These are phyloP conservation scores for Seminavis robusta DNA, from an alignment of 108 stramenopile genomes.

Conservation along the genomic window DNA sequence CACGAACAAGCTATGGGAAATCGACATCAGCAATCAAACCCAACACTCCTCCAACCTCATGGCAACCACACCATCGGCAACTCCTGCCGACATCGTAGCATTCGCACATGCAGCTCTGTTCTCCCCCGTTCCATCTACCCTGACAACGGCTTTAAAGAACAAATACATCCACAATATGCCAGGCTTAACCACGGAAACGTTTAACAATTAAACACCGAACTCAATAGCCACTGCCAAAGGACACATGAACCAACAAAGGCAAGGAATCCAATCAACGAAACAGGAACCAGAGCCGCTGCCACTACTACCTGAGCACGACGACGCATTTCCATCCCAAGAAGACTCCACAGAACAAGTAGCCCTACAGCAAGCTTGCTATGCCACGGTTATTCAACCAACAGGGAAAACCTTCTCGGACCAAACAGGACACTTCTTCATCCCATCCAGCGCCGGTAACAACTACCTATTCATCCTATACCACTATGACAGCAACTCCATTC, in stretches of 20 bases:
- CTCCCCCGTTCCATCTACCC: background rate
- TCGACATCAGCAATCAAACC: background rate
- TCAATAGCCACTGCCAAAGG: background rate
- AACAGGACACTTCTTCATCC: slow-evolving; percentile 24
- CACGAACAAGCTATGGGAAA: background rate
- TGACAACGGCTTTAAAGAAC: too few species aligned
- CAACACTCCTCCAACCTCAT: too few species aligned
- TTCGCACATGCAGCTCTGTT: too few species aligned
- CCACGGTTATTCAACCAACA: slow-evolving; percentile 4
- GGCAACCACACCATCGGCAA: too few species aligned
- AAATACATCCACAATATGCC: too few species aligned
- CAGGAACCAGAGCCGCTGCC: background rate
- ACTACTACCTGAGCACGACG: too few species aligned
- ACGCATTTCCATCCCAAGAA: background rate
- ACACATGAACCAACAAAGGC: background rate
- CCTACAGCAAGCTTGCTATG: slow-evolving; percentile 2
- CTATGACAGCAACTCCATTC: slow-evolving; percentile 38
- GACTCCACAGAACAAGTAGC: too few species aligned
- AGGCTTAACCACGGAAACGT: background rate
- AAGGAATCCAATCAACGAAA: background rate
- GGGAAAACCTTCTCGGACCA: slow-evolving; percentile 37
- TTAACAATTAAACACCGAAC: background rate
- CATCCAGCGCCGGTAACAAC: slow-evolving; percentile 28
- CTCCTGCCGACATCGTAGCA: too few species aligned
- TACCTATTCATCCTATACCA: slow-evolving; percentile 37